Conservation (phyloP, 129 eudicot species). For the Pseudognaphalium luteoalbum region DNA sequence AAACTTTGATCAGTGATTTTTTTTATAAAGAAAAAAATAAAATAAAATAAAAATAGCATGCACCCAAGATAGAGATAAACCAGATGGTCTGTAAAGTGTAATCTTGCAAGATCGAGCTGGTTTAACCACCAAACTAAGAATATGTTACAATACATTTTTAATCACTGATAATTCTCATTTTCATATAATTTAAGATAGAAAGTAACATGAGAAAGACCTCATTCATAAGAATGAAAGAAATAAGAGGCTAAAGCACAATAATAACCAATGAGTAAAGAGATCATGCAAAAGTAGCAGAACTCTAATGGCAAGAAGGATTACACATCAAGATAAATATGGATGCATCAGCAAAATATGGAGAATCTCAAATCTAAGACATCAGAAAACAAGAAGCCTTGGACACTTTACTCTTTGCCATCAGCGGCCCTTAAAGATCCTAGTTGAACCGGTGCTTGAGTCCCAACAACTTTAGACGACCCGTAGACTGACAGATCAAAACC, state of each 20-base stretch:
- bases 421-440: conserved; percentile 97
- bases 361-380: conserved; percentile 7
- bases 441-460: conserved; percentile 95
- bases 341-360: conserved; percentile 15
- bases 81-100: no score
- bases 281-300: conserved; percentile 33
- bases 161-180: no score
- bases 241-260: neutral
- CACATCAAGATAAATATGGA: conserved; percentile 10
- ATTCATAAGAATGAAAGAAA: neutral
- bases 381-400: neutral
- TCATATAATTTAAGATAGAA: neutral
- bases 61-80: no score
- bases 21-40: no score
- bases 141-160: no score
- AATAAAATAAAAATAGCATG: no score
- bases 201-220: neutral
- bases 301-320: conserved; percentile 19
- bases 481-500: conserved; percentile 72
- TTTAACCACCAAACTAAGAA: no score
- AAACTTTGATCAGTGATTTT: neutral
- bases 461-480: conserved; percentile 95
- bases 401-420: conserved; percentile 80
- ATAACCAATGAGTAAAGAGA: conserved; percentile 6
- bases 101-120: no score